Base-by-base conservation (phyloP, 1,284 basidiomycete genomes). In the Coniferiporia weirii region DNA sequence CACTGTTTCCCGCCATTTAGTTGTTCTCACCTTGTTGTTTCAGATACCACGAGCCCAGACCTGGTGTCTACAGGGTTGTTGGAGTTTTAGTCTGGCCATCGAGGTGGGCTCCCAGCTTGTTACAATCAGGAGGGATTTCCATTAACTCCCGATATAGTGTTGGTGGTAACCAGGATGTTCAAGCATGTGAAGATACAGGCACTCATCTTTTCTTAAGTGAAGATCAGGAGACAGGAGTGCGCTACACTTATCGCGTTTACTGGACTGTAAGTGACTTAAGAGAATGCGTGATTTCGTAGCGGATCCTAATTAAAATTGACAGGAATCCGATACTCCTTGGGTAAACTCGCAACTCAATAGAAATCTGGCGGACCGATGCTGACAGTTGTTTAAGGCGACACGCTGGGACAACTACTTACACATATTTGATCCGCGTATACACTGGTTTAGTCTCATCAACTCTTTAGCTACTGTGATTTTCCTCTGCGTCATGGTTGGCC, bases 341-440 rank as follows among this genome's bases (percentile, higher is more conserved):
- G 48, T 27, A 52, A 84, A 69, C 60, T 71, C 64, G 45, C 27
- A 60, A 38, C 57, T 8, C 46, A 19, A 36, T 52, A 59, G 22
- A 19, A 15, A 54, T 47, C 61, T 5, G 27, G 27, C 5, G 35
- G 56, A 15, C 10, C 43, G 3, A 38, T 17, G 8, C 27, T 51
- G 61, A 49, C 38, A 47, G 7, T 60, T 45, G 70, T 71, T 59
- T 64, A 71, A 91, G 89, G 93, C 93, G 5, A 95, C 93, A 0
- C 81, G 96, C 55, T 98, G 96, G 96, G 96, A 99, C 70, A 91
- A 90, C 67, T 98, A 99, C 70, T 79, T 96, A 12, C 87, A 89
- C 64, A 85, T 90, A 55, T 86, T 89, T 64, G 87, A 90, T 66
- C 87, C 86, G 40, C 81, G 82, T 55, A 91, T 91, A 56, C 93